phyloP scores from a whole-genome alignment of 1,139 yeast genomes.

The Yamadazyma diospyri region DNA sequence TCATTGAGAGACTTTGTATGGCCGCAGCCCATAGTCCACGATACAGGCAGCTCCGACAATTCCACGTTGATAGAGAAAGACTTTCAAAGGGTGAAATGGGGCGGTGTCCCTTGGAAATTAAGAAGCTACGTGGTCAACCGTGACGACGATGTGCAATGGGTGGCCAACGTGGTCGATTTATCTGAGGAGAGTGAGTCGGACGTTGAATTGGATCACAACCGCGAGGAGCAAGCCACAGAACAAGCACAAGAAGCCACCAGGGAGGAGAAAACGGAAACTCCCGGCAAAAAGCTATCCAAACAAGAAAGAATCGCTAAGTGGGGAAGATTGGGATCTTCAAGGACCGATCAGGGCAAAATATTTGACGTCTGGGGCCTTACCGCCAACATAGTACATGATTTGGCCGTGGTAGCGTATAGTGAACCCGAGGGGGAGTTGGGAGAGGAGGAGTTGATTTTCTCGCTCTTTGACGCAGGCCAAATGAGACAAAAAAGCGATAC shows the following conservation, averaged over 20 bases:
- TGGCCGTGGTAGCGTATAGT: constrained; percentile 57
- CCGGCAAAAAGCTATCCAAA: constrained; percentile 1
- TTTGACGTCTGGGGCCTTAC: constrained; percentile 91
- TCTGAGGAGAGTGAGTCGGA: constrained; percentile 30
- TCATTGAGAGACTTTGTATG: constrained; percentile 62
- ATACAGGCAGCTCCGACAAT: constrained; percentile 17
- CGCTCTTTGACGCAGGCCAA: constrained; percentile 49
- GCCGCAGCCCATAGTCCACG: constrained; percentile 18
- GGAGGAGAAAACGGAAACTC: not conserved
- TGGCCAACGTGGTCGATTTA: constrained; percentile 53
- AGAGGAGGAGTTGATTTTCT: constrained; percentile 64
- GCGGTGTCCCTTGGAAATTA: constrained; percentile 64
- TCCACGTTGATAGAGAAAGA: constrained; percentile 26
- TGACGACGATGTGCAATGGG: constrained; percentile 52
- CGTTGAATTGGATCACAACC: not conserved
- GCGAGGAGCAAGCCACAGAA: constrained; percentile 4
- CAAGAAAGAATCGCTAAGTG: constrained; percentile 19
- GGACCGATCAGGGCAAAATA: constrained; percentile 36
- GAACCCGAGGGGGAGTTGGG: constrained; percentile 37
- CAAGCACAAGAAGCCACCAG: not conserved
- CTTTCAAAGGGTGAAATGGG: constrained; percentile 53
- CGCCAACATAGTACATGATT: constrained; percentile 77
- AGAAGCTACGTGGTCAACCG: constrained; percentile 55
- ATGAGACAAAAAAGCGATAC: constrained; percentile 36
- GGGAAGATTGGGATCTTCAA: constrained; percentile 43